Evolutionary conservation across 768 basidiomycete species (phyloP).

Genomic region (Lactarius quietus): DNA sequence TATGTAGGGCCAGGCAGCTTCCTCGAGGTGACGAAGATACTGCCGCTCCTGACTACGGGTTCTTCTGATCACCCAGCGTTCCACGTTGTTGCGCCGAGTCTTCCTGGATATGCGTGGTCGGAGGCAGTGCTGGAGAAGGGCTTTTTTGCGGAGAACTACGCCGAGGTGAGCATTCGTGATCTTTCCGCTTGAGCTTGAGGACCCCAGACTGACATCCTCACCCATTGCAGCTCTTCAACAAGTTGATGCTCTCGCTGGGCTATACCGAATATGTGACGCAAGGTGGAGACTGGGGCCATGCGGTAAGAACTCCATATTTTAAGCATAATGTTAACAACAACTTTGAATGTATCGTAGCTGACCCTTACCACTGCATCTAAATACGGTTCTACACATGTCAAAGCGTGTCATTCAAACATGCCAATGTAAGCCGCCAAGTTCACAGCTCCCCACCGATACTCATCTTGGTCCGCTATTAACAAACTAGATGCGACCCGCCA

Average conservation of each 20-base stretch:
- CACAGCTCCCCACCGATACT: too few relatives aligned
- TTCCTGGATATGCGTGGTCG: slow-evolving; percentile 31
- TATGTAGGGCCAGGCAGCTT: too few relatives aligned
- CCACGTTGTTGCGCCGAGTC: slow-evolving; percentile 30
- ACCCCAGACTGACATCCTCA: not conserved
- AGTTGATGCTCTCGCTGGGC: too few relatives aligned
- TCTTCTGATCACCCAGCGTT: slow-evolving; percentile 27
- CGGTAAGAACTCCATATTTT: not conserved
- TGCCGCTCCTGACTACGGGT: slow-evolving; percentile 27
- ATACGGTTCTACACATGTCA: not conserved
- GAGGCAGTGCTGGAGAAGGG: too few relatives aligned
- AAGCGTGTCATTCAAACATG: slow-evolving; percentile 1
- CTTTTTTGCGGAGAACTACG: too few relatives aligned
- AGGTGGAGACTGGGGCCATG: too few relatives aligned
- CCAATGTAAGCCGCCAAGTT: slow-evolving; percentile 29
- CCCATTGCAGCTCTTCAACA: not conserved
- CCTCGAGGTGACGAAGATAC: too few relatives aligned
- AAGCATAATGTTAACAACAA: too few relatives aligned
- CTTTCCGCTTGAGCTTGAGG: not conserved
- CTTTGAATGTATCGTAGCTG: not conserved
- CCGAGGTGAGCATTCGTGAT: slow-evolving; percentile 24
- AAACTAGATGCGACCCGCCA: too few relatives aligned
- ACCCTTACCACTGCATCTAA: not conserved
- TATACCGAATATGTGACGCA: too few relatives aligned
- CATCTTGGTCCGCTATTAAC: not conserved